Conservation (phyloP, 352 stramenopile species). For the Phytophthora pluvialis region DNA sequence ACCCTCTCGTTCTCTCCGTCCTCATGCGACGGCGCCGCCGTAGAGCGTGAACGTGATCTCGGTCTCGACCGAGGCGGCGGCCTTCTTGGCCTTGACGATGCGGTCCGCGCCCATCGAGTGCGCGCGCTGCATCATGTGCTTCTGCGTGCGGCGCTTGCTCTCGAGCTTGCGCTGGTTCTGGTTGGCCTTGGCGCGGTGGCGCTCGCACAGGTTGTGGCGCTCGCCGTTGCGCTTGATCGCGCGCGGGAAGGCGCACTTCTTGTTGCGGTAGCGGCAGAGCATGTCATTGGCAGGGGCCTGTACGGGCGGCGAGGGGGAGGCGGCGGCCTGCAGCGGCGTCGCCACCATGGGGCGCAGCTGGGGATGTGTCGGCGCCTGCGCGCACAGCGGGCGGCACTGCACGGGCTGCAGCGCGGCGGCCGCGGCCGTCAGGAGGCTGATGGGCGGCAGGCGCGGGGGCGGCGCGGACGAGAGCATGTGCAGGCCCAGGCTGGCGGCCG, state of each 20-base stretch:
- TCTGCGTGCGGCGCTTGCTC: constrained; percentile 76
- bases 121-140: constrained; percentile 40
- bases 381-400: constrained; percentile 16
- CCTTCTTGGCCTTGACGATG: constrained; percentile 33
- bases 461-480: constrained; percentile 35
- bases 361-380: not conserved
- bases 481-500: constrained; percentile 30
- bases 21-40: constrained; percentile 23
- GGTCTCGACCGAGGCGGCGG: not conserved
- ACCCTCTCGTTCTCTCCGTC: not conserved
- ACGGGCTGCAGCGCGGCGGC: constrained; percentile 43
- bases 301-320: not conserved
- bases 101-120: constrained; percentile 11
- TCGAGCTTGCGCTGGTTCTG: constrained; percentile 87
- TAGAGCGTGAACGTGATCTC: constrained; percentile 32
- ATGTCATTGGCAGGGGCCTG: constrained; percentile 28
- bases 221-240: constrained; percentile 74
- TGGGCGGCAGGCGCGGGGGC: constrained; percentile 48
- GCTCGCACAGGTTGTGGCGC: constrained; percentile 70
- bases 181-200: constrained; percentile 73
- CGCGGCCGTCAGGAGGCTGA: constrained; percentile 55
- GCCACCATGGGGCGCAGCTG: constrained; percentile 16
- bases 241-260: constrained; percentile 62
- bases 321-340: not conserved
- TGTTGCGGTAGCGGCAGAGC: constrained; percentile 71